phyloP scores from a whole-genome alignment of 2,329 filamentous ascomycete species.

The Tolypocladium tundrense region DNA sequence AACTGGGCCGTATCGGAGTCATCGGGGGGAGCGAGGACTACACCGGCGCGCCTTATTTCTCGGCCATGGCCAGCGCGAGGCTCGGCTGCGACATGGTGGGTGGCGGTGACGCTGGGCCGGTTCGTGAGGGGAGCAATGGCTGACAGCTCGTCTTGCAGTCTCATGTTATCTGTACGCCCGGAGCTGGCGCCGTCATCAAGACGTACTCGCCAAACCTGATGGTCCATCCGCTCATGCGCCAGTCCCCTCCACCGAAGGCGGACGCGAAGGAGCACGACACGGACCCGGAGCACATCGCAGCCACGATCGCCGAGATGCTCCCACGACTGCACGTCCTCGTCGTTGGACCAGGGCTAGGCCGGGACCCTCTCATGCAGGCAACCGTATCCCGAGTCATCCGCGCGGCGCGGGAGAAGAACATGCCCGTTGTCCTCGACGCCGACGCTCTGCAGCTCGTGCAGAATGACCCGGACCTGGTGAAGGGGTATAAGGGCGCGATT shows the following conservation, averaged over 20 bases:
- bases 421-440: conserved; percentile 84
- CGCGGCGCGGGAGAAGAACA: conserved; percentile 59
- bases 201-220: conserved; percentile 96
- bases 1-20: conserved; percentile 83
- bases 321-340: conserved; percentile 84
- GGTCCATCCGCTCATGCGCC: conserved; percentile 93
- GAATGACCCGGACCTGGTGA: conserved; percentile 63
- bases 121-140: not conserved
- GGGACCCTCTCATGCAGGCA: conserved; percentile 82
- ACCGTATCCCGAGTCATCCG: conserved; percentile 71
- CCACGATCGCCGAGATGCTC: conserved; percentile 67
- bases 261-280: conserved; percentile 30
- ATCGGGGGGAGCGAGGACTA: conserved; percentile 95
- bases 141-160: conserved; percentile 40
- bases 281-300: conserved; percentile 50
- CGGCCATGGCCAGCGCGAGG: conserved; percentile 88
- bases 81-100: conserved; percentile 82
- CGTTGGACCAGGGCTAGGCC: conserved; percentile 82
- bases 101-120: not conserved
- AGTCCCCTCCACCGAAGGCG: conserved; percentile 33
- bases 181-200: conserved; percentile 83
- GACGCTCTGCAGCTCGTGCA: conserved; percentile 77
- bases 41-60: conserved; percentile 95
- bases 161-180: conserved; percentile 91
- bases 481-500: conserved; percentile 74